Evolutionary conservation across 176 grass and related monocot genomes (phyloP), one percentile per base, ranked within the genome.

Genomic region (Phoenix roebelenii): DNA sequence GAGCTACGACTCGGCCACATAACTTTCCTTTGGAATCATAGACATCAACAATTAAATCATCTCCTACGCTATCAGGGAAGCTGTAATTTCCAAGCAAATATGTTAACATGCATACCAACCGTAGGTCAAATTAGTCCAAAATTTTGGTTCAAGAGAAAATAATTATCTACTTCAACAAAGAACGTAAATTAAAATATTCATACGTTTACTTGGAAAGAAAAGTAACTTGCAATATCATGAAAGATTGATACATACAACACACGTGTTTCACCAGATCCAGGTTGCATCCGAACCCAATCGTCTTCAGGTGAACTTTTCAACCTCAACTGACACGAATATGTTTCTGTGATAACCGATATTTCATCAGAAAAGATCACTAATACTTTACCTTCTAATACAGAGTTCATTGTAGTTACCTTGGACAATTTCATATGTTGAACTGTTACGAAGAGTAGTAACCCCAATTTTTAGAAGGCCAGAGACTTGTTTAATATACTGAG

Each of bases 11-110:
- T 72, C 84, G 84, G 1, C 93, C 93, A 80, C 88, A 89, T 9
- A 69, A 68, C 51, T 80, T 76, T 59, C 81, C 87, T 69, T 92
- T 88, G 56, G 93, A 89, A 89, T 98, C 93, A 71, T 81, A 85
- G 20, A 98, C 65, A 65, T 98, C 88, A 22, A 98, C 78, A 23
- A 88, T 89, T 61, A 98, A 77, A 79, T 98, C 88, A 76, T 98
- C 93, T 50, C 93, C 93, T 64, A 98, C 68, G 76, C 88, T 98
- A 83, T 98, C 88, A 59, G 93, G 93, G 77, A 98, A 98, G 81
- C 93, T 98, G 93, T 77, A 81, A 93, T 69, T 61, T 67, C 18
- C 16, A 66, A 17, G 80, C 15, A 76, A 63, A 68, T 57, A 32
- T 50, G 15, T 57, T 49, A 23, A 23, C 5, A 17, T 57, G 52